Base-by-base conservation (phyloP, 192 early-diverging fungal species). In the Backusella tarrabulga region DNA sequence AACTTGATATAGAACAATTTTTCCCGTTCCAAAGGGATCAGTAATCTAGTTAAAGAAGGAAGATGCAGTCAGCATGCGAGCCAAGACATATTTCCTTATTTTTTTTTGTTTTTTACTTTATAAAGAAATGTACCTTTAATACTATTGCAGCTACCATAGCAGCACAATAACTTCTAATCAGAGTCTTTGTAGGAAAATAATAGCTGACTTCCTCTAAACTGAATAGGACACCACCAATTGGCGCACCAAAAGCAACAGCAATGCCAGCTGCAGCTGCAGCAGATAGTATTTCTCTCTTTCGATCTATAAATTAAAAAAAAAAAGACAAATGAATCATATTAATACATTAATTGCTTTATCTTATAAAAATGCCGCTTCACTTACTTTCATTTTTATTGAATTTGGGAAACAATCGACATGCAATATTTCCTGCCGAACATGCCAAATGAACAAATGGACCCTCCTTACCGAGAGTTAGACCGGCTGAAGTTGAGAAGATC, bases 201-300 rank as follows among this genome's bases (percentile, higher is more conserved):
- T 96, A 97, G 50, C 91, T 92, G 71, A 97, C 93, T 73, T 97
- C 95, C 76, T 99, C 97, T 17, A 99, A 83, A 32, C 94, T 93
- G 76, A 98, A 97, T 71, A 98, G 83, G 9, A 98, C 97, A 11
- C 96, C 97, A 42, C 97, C 97, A 78, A 99, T 97, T 0, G 97
- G 97, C 0, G 97, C 95, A 26, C 97, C 97, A 84, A 99, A 99
- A 0, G 97, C 97, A 29, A 97, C 95, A 35, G 95, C 92, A 6
- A 99, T 92, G 41, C 97, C 97, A 3, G 97, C 95, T 11, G 96
- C 96, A 6, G 95, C 90, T 0, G 96, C 90, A 15, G 97, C 97
- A 6, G 95, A 97, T 69, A 99, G 81, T 56, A 98, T 95, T 83
- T 99, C 97, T 63, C 97, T 90, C 67, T 93, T 94, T 76, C 95